Conservation (phyloP, 1,284 basidiomycete species). For the Dichomitus squalens region DNA sequence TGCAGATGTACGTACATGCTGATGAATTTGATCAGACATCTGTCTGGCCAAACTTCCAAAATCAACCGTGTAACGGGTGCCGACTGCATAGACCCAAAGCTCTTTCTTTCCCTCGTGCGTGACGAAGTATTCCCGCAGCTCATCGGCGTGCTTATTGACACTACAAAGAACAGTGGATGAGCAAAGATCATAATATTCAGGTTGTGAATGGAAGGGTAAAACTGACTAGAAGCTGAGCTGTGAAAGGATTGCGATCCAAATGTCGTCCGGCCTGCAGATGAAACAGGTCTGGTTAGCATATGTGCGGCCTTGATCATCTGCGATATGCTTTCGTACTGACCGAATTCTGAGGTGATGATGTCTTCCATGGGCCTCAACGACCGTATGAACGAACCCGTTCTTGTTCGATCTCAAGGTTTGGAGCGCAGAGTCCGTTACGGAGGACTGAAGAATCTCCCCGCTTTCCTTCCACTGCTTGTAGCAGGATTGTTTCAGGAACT, state of each 20-base stretch:
- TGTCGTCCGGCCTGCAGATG: background rate
- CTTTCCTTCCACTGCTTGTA: background rate
- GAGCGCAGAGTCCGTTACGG: background rate
- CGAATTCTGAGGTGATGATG: background rate
- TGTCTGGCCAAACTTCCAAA: constrained; percentile 35
- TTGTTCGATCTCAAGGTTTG: background rate
- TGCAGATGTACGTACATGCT: constrained; percentile 21
- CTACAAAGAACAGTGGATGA: too few species aligned
- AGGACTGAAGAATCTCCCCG: background rate
- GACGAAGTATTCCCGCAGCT: constrained; percentile 42
- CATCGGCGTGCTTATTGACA: constrained; percentile 44
- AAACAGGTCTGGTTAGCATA: too few species aligned
- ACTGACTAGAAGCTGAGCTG: background rate
- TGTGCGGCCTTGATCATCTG: too few species aligned
- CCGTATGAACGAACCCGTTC: background rate
- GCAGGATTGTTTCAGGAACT: too few species aligned
- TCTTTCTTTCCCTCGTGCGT: constrained; percentile 40
- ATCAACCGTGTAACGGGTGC: constrained; percentile 27
- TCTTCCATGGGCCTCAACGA: background rate
- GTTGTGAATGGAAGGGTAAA: background rate
- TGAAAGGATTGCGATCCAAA: background rate
- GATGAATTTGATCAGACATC: constrained; percentile 33
- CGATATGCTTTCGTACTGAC: background rate
- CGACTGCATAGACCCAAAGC: constrained; percentile 30
- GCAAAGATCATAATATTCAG: too few species aligned